phyloP scores from a whole-genome alignment of 2,329 filamentous ascomycete genomes.

The Trichoderma atrobrunneum region DNA sequence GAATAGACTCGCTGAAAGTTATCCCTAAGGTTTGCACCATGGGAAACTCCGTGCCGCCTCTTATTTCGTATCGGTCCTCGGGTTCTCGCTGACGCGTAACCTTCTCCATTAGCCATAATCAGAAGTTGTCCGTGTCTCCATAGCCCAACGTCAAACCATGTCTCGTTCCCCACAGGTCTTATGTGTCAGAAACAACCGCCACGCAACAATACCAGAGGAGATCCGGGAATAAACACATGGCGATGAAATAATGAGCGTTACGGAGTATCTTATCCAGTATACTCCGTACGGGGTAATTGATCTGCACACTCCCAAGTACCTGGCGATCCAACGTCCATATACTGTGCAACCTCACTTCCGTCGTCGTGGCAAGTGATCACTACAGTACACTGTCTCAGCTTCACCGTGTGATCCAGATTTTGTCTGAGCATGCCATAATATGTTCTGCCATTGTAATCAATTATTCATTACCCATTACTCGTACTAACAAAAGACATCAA shows the following conservation, averaged over 20 bases:
- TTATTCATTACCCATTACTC: neutral
- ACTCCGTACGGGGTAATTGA: neutral
- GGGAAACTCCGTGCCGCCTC: neutral
- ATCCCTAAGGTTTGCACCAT: neutral
- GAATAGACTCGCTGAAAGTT: neutral
- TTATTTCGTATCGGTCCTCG: neutral
- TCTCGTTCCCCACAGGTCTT: constrained; percentile 7
- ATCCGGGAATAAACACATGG: neutral
- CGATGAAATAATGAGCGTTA: neutral
- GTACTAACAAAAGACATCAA: neutral
- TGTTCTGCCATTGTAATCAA: neutral
- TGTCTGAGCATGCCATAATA: neutral
- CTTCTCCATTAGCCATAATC: neutral
- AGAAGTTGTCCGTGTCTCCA: neutral
- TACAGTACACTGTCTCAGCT: neutral
- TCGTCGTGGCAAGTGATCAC: neutral
- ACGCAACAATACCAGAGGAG: neutral
- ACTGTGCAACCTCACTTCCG: neutral
- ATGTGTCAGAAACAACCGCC: neutral
- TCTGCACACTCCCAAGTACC: neutral
- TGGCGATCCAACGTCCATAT: neutral
- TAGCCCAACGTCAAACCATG: neutral
- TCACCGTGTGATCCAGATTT: neutral
- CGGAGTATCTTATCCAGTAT: neutral
- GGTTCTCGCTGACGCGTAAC: constrained; percentile 1